phyloP scores from a whole-genome alignment of 768 basidiomycete species.

The Zangia roseola region DNA sequence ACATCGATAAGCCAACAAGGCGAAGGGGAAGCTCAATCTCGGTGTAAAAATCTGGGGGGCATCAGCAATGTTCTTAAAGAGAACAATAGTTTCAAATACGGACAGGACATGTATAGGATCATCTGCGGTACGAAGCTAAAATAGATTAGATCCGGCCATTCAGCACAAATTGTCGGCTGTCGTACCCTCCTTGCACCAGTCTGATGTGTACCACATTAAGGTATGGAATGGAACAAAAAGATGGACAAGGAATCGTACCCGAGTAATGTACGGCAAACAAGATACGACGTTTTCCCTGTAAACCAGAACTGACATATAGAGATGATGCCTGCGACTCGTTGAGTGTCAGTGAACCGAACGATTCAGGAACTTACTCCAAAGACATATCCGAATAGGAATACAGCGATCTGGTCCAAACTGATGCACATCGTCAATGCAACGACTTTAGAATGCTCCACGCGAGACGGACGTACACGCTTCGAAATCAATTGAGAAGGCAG shows the following conservation, averaged over 20 bases:
- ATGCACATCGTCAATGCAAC: conserved; percentile 1
- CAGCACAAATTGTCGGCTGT: too few relatives aligned
- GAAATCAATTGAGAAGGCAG: too few relatives aligned
- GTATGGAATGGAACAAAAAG: not conserved
- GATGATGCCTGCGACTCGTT: conserved; percentile 34
- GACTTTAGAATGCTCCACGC: too few relatives aligned
- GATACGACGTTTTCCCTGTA: conserved; percentile 47
- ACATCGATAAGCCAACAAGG: conserved; percentile 67
- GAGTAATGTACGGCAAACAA: conserved; percentile 47
- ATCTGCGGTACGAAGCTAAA: conserved; percentile 55
- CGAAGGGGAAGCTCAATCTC: conserved; percentile 51
- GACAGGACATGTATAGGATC: conserved; percentile 60
- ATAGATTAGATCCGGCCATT: not conserved
- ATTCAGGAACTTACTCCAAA: conserved; percentile 39
- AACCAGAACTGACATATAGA: conserved; percentile 56
- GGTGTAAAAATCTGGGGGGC: conserved; percentile 45
- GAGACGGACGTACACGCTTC: conserved; percentile 44
- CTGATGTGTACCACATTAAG: conserved; percentile 16
- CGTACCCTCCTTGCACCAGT: conserved; percentile 47
- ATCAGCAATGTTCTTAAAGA: not conserved
- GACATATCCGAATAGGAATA: conserved; percentile 58
- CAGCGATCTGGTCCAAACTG: conserved; percentile 62
- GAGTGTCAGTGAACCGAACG: not conserved
- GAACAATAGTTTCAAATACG: conserved; percentile 11
- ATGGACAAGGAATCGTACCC: conserved; percentile 30